Conservation (phyloP, 2,329 filamentous ascomycete genomes). For the Colletotrichum somersetense region DNA sequence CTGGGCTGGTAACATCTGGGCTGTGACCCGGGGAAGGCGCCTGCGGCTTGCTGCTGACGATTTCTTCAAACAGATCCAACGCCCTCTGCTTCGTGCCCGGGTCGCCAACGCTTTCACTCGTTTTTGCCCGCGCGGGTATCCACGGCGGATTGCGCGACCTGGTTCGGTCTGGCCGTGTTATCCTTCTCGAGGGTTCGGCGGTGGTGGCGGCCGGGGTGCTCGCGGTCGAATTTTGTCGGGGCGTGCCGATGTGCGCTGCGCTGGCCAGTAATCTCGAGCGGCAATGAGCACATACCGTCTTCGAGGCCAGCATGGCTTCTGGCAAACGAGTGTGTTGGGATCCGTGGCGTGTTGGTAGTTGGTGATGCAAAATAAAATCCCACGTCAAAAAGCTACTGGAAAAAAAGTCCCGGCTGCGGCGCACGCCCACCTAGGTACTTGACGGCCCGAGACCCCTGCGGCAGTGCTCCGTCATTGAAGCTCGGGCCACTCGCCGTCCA, state of each 20-base stretch:
- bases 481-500: slow-evolving; percentile 20
- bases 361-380: background rate
- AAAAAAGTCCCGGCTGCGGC: slow-evolving; percentile 10
- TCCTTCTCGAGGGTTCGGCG: slow-evolving; percentile 20
- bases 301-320: slow-evolving; percentile 51
- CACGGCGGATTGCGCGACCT: background rate
- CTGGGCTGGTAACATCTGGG: background rate
- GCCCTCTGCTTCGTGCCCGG: slow-evolving; percentile 19
- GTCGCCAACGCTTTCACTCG: background rate
- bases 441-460: slow-evolving; percentile 11
- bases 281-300: slow-evolving; percentile 53
- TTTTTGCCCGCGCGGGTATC: background rate
- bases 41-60: slow-evolving; percentile 28
- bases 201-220: slow-evolving; percentile 27
- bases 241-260: slow-evolving; percentile 9
- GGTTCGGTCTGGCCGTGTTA: background rate
- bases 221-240: slow-evolving; percentile 36
- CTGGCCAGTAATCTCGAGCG: slow-evolving; percentile 38
- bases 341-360: background rate
- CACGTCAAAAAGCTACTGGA: background rate
- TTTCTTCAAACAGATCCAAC: slow-evolving; percentile 42
- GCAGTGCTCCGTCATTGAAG: slow-evolving; percentile 14
- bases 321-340: slow-evolving; percentile 5
- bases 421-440: slow-evolving; percentile 20
- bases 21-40: background rate